Evolutionary conservation across 306 rosid genomes (phyloP), one percentile per base, ranked within the genome.

Genomic region (Arachis hypogaea): DNA sequence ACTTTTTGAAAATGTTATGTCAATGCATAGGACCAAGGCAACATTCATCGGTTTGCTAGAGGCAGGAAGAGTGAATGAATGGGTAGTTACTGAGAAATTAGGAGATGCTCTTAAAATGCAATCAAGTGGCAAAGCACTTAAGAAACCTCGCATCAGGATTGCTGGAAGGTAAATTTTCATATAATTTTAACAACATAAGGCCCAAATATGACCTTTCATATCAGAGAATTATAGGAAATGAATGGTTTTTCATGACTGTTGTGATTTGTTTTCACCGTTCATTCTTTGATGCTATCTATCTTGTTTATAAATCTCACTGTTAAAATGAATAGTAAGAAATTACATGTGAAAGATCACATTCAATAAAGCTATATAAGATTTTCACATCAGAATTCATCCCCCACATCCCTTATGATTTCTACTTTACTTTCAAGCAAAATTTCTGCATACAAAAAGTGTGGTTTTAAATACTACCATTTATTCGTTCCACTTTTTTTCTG

Each of bases 1-100:
- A 71, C 94, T 89, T 12, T 93, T 91, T 66, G 97, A 93, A 82
- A 93, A 93, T 63, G 97, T 93, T 63, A 93, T 91, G 98, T 91
- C 98, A 44, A 79, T 91, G 81, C 98, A 91, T 80, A 92, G 97
- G 61, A 91, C 97, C 1, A 93, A 82, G 82, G 98, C 98, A 41
- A 89, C 98, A 51, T 10, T 93, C 55, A 89, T 87, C 59, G 98
- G 98, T 68, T 80, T 91, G 84, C 59, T 93, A 16, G 98, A 93
- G 78, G 85, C 86, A 41, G 94, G 97, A 66, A 85, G 91, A 71
- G 96, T 85, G 40, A 91, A 91, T 75, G 96, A 93, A 78, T 93
- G 97, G 97, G 92, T 93, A 8, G 97, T 93, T 75, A 93, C 97
- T 1, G 96, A 89, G 86, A 93, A 93, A 91, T 69, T 91, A 63